Evolutionary conservation across 2,329 filamentous ascomycete genomes (phyloP), one percentile per base, ranked within the genome.

Genomic region (Ramularia endophylla): DNA sequence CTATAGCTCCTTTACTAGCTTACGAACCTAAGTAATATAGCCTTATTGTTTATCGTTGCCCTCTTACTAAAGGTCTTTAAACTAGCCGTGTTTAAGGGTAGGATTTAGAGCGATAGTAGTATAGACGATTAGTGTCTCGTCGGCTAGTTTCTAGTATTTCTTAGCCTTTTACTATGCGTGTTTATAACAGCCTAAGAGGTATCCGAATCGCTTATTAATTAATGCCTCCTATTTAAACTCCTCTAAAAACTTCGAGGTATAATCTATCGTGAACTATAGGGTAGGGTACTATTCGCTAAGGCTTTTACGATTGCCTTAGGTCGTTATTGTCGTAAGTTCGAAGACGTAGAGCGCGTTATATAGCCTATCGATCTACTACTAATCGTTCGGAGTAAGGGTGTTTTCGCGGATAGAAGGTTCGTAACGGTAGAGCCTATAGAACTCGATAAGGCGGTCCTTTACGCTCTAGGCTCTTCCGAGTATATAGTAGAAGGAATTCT

Each of bases 81-180:
- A 41, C 38, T 27, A 41, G 29, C 33, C 17, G 18, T 22, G 20
- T 32, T 41, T 41, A n/a, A 18, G 20, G 13, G 16, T 33, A 13
- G 38, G 38, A 17, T 41, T 33, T 11, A 35, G 30, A 17, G 36
- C 33, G 20, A 41, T 27, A 20, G 33, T 27, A 28, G 39, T 18
- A 27, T 36, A 41, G 7, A 41, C 39, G 22, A 41, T 41, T 27
- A 32, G 39, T 13, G 32, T 41, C 39, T 41, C n/a, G 32, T 41
- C n/a, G n/a, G n/a, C n/a, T n/a, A n/a, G n/a, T n/a, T n/a, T n/a
- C n/a, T n/a, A n/a, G n/a, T n/a, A n/a, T 27, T 41, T 41, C 32
- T 41, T 27, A 41, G 34, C 32, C 39, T 41, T 41, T 17, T 25
- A 13, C 39, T 27, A 41, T 27, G 31, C 31, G 28, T 41, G 27